Evolutionary conservation across 1,284 basidiomycete genomes (phyloP).

Genomic region (Malassezia equina): DNA sequence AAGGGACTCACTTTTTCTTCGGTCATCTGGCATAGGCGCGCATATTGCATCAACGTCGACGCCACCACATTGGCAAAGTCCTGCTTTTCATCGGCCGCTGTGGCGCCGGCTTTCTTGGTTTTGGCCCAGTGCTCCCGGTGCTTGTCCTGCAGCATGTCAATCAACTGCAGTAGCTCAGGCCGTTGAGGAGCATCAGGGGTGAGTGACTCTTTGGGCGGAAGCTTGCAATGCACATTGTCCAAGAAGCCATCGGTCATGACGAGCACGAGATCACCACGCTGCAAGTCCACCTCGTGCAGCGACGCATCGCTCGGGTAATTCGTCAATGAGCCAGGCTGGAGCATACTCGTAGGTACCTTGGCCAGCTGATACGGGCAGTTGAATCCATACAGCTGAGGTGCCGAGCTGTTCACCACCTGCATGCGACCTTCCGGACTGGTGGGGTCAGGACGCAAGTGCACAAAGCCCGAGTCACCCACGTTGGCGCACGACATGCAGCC

Average conservation of each 20-base stretch:
- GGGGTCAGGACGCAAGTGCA: constrained; percentile 54
- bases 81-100: constrained; percentile 24
- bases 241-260: constrained; percentile 70
- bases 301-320: constrained; percentile 36
- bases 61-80: constrained; percentile 36
- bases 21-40: constrained; percentile 47
- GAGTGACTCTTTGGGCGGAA: constrained; percentile 43
- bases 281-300: constrained; percentile 24
- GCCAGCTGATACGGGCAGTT: constrained; percentile 45
- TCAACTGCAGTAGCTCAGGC: constrained; percentile 31
- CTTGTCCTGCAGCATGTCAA: constrained; percentile 40
- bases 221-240: constrained; percentile 70
- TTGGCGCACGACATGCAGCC: constrained; percentile 70
- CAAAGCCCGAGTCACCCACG: constrained; percentile 79
- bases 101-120: constrained; percentile 16
- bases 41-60: constrained; percentile 29
- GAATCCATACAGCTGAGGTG: constrained; percentile 41
- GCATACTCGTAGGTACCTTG: constrained; percentile 32
- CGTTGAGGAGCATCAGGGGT: constrained; percentile 24
- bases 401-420: constrained; percentile 31
- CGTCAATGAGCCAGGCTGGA: constrained; percentile 27
- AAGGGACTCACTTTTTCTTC: constrained; percentile 59
- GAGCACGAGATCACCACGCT: constrained; percentile 41
- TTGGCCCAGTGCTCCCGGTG: constrained; percentile 22
- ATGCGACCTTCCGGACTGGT: constrained; percentile 29